phyloP scores from a whole-genome alignment of 805 yeast species.

The Zygotorulaspora sp. region DNA sequence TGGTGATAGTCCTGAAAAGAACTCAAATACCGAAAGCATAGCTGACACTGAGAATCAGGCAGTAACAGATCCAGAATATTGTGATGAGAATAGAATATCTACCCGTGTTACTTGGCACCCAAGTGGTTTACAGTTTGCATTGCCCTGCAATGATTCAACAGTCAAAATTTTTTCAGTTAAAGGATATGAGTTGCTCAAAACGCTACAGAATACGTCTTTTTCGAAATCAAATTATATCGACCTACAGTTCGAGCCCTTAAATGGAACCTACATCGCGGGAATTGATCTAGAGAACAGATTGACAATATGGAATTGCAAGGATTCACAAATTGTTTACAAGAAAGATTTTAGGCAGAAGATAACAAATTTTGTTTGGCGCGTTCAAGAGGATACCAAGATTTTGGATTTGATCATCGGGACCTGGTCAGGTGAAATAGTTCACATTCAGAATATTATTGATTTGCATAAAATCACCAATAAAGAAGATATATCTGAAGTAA shows the following conservation, averaged over 20 bases:
- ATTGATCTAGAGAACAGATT: constrained; percentile 49
- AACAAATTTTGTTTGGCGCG: constrained; percentile 38
- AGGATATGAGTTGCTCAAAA: constrained; percentile 25
- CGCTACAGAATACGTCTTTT: constrained; percentile 16
- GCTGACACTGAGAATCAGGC: constrained; percentile 38
- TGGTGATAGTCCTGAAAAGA: constrained; percentile 17
- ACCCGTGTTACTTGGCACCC: constrained; percentile 67
- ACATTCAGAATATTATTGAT: constrained; percentile 28
- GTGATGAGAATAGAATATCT: constrained; percentile 41
- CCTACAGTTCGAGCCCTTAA: constrained; percentile 52
- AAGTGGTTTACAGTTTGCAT: constrained; percentile 61
- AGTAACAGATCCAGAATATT: constrained; percentile 32
- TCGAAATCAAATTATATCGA: constrained; percentile 40
- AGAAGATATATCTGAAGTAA: constrained; percentile 2
- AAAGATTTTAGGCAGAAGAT: constrained; percentile 30
- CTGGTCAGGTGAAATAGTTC: constrained; percentile 40
- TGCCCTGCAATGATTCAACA: constrained; percentile 51
- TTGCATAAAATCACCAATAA: constrained; percentile 3
- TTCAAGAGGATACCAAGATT: constrained; percentile 17
- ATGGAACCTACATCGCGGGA: constrained; percentile 57
- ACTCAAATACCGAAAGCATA: constrained; percentile 40
- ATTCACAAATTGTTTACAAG: constrained; percentile 34
- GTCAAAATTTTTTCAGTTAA: constrained; percentile 41
- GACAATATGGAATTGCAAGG: constrained; percentile 51
- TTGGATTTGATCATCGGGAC: constrained; percentile 36